Conservation (phyloP, 169 alveolate genomes). For the Plasmodium inui region DNA sequence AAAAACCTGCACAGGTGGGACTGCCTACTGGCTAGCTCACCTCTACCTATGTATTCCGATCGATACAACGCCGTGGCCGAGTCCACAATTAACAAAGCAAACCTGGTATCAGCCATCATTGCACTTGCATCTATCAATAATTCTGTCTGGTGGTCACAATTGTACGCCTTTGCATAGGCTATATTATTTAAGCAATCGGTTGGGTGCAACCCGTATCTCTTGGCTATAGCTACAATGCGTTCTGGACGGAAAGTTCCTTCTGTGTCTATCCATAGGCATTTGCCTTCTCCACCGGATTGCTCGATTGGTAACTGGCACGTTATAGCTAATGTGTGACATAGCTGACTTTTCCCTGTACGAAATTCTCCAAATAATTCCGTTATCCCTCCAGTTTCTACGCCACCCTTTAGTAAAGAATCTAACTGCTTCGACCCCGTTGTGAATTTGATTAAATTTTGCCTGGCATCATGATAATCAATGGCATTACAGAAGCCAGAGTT, state of each 20-base stretch:
- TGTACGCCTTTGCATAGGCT: conserved; percentile 98
- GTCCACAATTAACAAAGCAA: conserved; percentile 97
- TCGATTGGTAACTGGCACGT: conserved; percentile 96
- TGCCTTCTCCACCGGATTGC: conserved; percentile 98
- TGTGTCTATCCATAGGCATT: conserved; percentile 99
- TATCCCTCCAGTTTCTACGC: conserved; percentile 96
- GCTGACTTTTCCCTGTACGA: conserved; percentile 98
- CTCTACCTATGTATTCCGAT: conserved; percentile 99
- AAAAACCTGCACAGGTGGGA: conserved; percentile 96
- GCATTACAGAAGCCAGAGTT: conserved; percentile 94
- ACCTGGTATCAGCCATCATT: conserved; percentile 97
- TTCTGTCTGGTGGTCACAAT: conserved; percentile 96
- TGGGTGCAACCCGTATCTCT: conserved; percentile 96
- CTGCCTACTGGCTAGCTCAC: conserved; percentile 99
- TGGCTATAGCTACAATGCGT: conserved; percentile 97
- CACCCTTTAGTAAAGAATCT: conserved; percentile 97
- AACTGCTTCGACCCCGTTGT: conserved; percentile 96
- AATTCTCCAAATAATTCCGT: conserved; percentile 99
- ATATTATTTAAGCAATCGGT: conserved; percentile 97
- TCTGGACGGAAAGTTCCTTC: conserved; percentile 99
- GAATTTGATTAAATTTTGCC: conserved; percentile 93
- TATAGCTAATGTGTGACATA: conserved; percentile 96
- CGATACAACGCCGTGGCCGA: conserved; percentile 97
- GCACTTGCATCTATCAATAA: conserved; percentile 96
- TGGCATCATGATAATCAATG: conserved; percentile 91